phyloP scores from a whole-genome alignment of 192 early-diverging fungal species.

The Backusella morwellensis region DNA sequence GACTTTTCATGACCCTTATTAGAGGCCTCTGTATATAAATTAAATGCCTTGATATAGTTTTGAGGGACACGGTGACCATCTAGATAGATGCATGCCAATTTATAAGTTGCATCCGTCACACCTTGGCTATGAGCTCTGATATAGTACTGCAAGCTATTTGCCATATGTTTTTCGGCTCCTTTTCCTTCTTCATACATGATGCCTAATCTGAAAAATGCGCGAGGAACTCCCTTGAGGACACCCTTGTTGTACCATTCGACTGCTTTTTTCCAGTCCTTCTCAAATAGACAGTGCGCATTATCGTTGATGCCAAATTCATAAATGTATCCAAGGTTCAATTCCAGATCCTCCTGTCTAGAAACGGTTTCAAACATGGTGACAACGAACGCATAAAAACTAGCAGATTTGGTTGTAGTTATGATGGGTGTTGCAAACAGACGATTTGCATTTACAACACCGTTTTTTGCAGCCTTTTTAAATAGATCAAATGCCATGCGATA shows the following conservation, averaged over 20 bases:
- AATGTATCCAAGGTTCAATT: conserved; percentile 4
- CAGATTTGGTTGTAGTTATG: background rate
- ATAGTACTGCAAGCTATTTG: background rate
- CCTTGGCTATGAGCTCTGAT: background rate
- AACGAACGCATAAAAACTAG: background rate
- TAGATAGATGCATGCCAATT: background rate
- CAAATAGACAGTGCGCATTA: background rate
- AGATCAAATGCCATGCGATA: background rate
- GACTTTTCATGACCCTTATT: background rate
- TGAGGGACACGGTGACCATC: background rate
- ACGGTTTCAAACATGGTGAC: background rate
- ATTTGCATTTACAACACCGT: background rate
- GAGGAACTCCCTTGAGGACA: conserved; percentile 8
- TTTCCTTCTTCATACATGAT: background rate
- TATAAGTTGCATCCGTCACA: background rate
- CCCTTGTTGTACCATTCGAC: background rate
- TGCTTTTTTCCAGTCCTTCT: background rate
- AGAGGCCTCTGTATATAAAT: background rate
- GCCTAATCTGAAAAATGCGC: conserved; percentile 17
- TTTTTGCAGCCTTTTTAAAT: background rate
- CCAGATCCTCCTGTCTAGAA: background rate
- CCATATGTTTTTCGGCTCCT: background rate
- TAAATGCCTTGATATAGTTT: background rate
- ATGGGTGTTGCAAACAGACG: background rate
- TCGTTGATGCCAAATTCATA: background rate